A percentile compares a stretch with the other conserved stretches of the same genome.
Conservation (phyloP, 2,329 filamentous ascomycete genomes). For the Didymellaceae sp. region DNA sequence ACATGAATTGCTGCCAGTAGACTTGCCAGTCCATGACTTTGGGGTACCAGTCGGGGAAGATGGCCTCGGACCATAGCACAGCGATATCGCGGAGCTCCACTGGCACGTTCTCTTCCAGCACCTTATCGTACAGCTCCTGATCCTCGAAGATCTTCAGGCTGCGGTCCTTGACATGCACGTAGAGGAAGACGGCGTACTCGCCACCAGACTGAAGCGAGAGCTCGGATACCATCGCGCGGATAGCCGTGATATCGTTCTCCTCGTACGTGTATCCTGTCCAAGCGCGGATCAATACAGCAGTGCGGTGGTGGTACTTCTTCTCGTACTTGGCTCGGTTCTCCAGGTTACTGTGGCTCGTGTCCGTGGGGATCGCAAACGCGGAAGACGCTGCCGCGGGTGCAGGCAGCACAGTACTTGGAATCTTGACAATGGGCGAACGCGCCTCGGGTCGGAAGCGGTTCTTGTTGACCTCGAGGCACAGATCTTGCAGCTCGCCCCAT, state of each 20-base stretch:
- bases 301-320: slow-evolving; percentile 51
- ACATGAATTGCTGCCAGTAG: slow-evolving; percentile 69
- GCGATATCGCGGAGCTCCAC: slow-evolving; percentile 73
- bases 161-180: slow-evolving; percentile 60
- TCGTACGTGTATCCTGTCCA: slow-evolving; percentile 57
- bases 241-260: slow-evolving; percentile 54
- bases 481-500: slow-evolving; percentile 74
- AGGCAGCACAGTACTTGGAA: slow-evolving; percentile 36
- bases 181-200: slow-evolving; percentile 57
- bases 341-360: slow-evolving; percentile 37
- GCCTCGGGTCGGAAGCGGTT: slow-evolving; percentile 61
- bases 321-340: slow-evolving; percentile 30
- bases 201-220: slow-evolving; percentile 55
- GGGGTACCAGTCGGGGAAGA: slow-evolving; percentile 57
- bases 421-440: slow-evolving; percentile 48
- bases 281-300: slow-evolving; percentile 54
- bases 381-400: slow-evolving; percentile 35
- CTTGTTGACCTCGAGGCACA: slow-evolving; percentile 70
- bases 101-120: slow-evolving; percentile 69
- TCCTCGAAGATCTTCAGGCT: slow-evolving; percentile 65
- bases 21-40: slow-evolving; percentile 57
- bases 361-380: slow-evolving; percentile 38
- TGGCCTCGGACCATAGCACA: slow-evolving; percentile 73
- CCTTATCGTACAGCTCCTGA: slow-evolving; percentile 63
- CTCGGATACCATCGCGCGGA: slow-evolving; percentile 56